Percentiles rank a stretch among this genome's conserved stretches.
These are phyloP conservation scores for Talaromyces sp. DNA, from an alignment of 2,329 filamentous ascomycete species.

Conservation along the genomic window DNA sequence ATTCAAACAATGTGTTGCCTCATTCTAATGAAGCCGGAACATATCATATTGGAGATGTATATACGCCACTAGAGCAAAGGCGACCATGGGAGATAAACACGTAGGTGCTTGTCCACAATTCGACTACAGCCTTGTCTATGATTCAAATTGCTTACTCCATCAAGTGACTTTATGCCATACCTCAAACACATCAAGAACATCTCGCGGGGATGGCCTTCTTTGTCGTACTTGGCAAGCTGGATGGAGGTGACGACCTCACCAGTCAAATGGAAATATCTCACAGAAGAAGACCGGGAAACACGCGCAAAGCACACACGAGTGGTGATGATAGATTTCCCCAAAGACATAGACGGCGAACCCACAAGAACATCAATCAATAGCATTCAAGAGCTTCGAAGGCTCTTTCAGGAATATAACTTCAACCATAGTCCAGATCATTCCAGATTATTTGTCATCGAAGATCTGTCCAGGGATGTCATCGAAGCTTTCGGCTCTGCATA, in stretches of 20 bases:
- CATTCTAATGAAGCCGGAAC: slow-evolving; percentile 9
- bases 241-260: slow-evolving; percentile 16
- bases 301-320: slow-evolving; percentile 5
- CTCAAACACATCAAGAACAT: not conserved
- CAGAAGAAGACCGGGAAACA: slow-evolving; percentile 1
- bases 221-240: slow-evolving; percentile 15
- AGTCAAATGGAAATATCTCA: slow-evolving; percentile 14
- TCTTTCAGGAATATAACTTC: not conserved
- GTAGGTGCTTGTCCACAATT: not conserved
- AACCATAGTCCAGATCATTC: slow-evolving; percentile 1
- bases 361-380: not conserved
- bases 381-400: not conserved
- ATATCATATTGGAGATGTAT: slow-evolving; percentile 6
- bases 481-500: slow-evolving; percentile 14
- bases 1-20: slow-evolving; percentile 8
- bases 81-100: slow-evolving; percentile 2
- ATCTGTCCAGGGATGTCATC: slow-evolving; percentile 8
- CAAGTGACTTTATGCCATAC: slow-evolving; percentile 6
- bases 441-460: slow-evolving; percentile 3
- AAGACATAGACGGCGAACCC: not conserved
- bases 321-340: slow-evolving; percentile 2
- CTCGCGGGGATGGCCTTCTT: not conserved
- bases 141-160: not conserved
- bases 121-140: not conserved
- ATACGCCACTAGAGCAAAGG: slow-evolving; percentile 1